These are phyloP conservation scores for Aegilops umbellulata DNA, from an alignment of 176 grass and related monocot species.

Conservation along the genomic window DNA sequence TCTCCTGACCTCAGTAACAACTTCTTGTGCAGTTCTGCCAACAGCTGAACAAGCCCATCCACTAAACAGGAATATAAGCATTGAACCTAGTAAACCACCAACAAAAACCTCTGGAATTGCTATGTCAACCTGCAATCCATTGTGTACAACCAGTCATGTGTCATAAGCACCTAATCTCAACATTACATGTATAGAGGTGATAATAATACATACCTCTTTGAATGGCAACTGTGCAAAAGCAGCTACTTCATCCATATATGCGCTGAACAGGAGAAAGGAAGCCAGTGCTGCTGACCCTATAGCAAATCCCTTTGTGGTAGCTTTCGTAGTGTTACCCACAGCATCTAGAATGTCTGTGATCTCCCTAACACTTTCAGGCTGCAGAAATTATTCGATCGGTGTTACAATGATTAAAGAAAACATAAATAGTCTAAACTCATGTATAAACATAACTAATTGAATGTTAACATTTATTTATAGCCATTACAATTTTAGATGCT, in stretches of 20 bases:
- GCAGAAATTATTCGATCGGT: constrained; percentile 38
- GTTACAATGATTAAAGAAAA: constrained; percentile 2
- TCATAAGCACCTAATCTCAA: constrained; percentile 22
- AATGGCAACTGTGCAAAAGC: constrained; percentile 81
- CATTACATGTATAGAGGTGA: constrained; percentile 1
- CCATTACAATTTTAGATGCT: not conserved
- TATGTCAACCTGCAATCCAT: constrained; percentile 85
- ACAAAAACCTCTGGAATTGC: constrained; percentile 95
- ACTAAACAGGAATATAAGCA: constrained; percentile 99
- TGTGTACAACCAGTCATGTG: constrained; percentile 5
- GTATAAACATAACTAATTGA: constrained; percentile 1
- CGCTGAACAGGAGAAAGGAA: constrained; percentile 98
- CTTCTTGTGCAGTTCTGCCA: constrained; percentile 98
- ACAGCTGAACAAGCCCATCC: constrained; percentile 99
- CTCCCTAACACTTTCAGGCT: constrained; percentile 98
- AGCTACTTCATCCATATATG: constrained; percentile 99
- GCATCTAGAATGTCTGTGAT: constrained; percentile 97
- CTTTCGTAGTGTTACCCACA: constrained; percentile 98
- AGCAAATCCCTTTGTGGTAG: constrained; percentile 99
- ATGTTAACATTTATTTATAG: not conserved
- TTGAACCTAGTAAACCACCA: constrained; percentile 91
- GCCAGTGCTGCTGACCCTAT: constrained; percentile 97
- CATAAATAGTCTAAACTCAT: not conserved
- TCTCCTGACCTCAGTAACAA: constrained; percentile 98
- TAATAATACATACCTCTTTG: constrained; percentile 68